Base-by-base conservation (phyloP, 176 grass and related monocot species). In the Oryza punctata region DNA sequence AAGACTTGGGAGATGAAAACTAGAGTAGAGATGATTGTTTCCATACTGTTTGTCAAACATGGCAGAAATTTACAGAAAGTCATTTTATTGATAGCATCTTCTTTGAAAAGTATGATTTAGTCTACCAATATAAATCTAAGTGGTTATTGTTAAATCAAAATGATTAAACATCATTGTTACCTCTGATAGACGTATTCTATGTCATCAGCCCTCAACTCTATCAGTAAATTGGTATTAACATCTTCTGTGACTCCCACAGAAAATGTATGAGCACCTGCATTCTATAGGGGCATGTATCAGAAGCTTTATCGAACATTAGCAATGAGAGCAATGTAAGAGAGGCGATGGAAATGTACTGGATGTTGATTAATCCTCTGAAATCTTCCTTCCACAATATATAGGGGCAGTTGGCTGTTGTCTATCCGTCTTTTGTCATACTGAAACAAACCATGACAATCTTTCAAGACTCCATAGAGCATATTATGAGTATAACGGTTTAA, bases 331-430 rank as follows among this genome's bases (percentile, higher is more conserved):
- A 47, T 9, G 68, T 23, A 85, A 65, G 45, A 74, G 24, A 83
- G 44, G 21, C 33, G 69, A 84, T 67, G 72, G 21, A 63, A 82
- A 81, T 52, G 35, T 91, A 98, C 96, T 64, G 89, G 92, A 81
- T 98, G 96, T 88, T 95, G 85, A 73, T 98, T 95, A 75, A 98
- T 95, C 73, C 96, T 87, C 77, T 95, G 74, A 72, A 91, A 98
- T 35, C 85, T 85, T 84, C 89, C 75, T 32, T 87, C 75, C 5
- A 98, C 87, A 76, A 90, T 47, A 82, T 93, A 88, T 38, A 80
- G 85, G 29, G 92, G 92, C 82, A 82, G 54, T 79, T 78, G 87
- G 28, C 82, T 91, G 80, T 77, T 88, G 18, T 75, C 70, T 66
- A 93, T 68, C 46, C 89, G 69, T 47, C 77, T 86, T 86, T 87